Base-by-base conservation (phyloP, 2,329 filamentous ascomycete genomes). In the Nigrospora osmanthi region DNA sequence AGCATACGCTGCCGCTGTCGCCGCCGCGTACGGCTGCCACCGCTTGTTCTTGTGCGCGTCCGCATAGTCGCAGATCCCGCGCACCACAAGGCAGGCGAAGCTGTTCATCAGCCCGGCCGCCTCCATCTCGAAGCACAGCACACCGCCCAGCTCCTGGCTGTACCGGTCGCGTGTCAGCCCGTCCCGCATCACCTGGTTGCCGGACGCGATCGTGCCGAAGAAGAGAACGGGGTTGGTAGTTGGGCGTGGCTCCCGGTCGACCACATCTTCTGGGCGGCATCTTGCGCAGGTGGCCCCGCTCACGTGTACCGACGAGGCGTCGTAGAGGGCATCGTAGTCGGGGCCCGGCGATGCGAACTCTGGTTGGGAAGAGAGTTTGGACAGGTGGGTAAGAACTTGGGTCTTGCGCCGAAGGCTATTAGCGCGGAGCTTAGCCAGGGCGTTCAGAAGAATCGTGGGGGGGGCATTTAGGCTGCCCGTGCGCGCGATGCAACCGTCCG, bases 321-420 rank as follows among this genome's bases (percentile, higher is more conserved):
- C 28, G 48, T 61, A 66, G 6, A 66, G 47, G 36, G 35, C 52
- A 39, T 66, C 61, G 32, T 44, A 56, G 13, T 34, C 49, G 31
- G 37, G 31, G n/a, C 49, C 48, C 36, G 57, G 61, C 15, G 23
- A 10, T 28, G 23, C 4, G 23, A 28, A 28, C 23, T 28, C 10
- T 7, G 23, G 23, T 10, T 28, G 23, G 23, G 23, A 28, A 6
- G 23, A 28, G 7, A 28, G 23, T 10, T 28, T 28, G 7, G 23
- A 28, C 9, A 28, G 7, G 23, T 28, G 23, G 23, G 23, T 10
- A 7, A 28, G 23, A 7, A 28, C 23, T 7, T 28, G 23, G 23
- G 23, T 28, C 23, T 10, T 28, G 23, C 23, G 5, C 9, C 52
- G 49, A 17, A 45, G 11, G 44, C 58, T 62, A 16, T 57, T 57